Evolutionary conservation across 805 yeast species (phyloP), one percentile per base, ranked within the genome.

Genomic region (Vanderwaltozyma verrucispora): DNA sequence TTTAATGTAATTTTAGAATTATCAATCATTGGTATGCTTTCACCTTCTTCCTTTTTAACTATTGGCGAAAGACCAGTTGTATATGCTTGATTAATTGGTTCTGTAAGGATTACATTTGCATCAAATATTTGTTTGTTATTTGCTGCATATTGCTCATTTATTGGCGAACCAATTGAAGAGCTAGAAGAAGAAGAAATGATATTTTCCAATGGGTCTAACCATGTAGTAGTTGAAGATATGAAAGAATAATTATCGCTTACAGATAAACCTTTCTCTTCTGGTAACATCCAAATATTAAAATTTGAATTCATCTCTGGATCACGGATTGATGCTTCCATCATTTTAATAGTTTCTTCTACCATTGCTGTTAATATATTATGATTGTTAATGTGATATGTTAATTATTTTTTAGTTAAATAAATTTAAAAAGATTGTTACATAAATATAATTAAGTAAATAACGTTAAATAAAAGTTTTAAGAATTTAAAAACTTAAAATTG

Each of bases 181-280:
- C 44, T 42, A 14, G 52, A 46, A 17, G 46, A 39, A 2, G 56
- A 45, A 12, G 56, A 54, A 15, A 52, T 37, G 16, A 52, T 44
- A 23, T 39, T 47, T 34, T 54, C 59, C 31, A 51, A 34, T 8
- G 57, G 54, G 27, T 51, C 57, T 23, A 52, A 51, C 57, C 57
- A 52, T 14, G 48, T 35, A 27, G 36, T 24, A 2, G 28, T n/a
- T 2, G 45, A 40, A 12, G 38, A 25, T 16, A 32, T 20, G 19
- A 36, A 42, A 2, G 44, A 39, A 26, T 23, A 16, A n/a, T 35
- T 29, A 14, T 32, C 44, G 17, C 15, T 30, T 4, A 17, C n/a
- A 32, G 30, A 19, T n/a, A 25, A n/a, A 5, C 26, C n/a, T 25
- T 35, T 35, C 3, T 24, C 27, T 15, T 30, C 27, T 10, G 30